Evolutionary conservation across 2,329 filamentous ascomycete genomes (phyloP).

Genomic region (Canariomyces notabilis): DNA sequence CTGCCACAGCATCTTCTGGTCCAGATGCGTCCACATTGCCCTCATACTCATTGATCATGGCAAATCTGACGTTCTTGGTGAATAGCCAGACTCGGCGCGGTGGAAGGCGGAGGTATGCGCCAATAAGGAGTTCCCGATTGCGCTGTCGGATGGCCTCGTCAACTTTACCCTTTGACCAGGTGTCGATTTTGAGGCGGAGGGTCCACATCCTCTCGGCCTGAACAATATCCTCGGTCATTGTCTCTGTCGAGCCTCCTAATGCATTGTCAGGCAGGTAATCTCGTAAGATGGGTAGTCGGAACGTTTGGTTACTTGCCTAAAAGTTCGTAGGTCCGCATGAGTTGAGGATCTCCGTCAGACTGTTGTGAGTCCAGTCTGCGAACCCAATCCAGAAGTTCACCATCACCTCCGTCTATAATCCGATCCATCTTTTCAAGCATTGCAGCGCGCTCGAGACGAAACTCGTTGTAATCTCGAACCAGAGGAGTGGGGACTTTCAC

Average conservation of each 20-base stretch:
- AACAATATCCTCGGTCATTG: slow-evolving; percentile 24
- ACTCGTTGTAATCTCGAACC: slow-evolving; percentile 1
- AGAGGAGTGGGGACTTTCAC: neutral
- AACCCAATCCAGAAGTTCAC: neutral
- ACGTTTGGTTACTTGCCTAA: neutral
- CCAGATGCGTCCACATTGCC: neutral
- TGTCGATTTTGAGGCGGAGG: slow-evolving; percentile 30
- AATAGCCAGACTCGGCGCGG: slow-evolving; percentile 26
- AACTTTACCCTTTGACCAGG: slow-evolving; percentile 25
- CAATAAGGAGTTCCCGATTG: slow-evolving; percentile 25
- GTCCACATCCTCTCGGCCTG: slow-evolving; percentile 27
- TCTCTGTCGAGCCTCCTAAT: slow-evolving; percentile 22
- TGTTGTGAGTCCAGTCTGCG: neutral
- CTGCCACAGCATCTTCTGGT: neutral
- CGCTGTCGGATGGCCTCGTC: slow-evolving; percentile 27
- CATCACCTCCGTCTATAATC: neutral
- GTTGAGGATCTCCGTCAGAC: neutral
- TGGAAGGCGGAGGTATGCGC: slow-evolving; percentile 26
- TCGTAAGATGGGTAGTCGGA: no score
- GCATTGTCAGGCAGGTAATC: neutral
- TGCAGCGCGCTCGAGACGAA: neutral
- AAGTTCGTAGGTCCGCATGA: neutral
- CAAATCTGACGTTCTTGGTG: slow-evolving; percentile 1
- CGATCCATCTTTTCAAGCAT: neutral
- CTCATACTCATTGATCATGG: neutral